Evolutionary conservation across 345 rosid genomes (phyloP), one percentile per base, ranked within the genome.

Genomic region (Brassica cretica): DNA sequence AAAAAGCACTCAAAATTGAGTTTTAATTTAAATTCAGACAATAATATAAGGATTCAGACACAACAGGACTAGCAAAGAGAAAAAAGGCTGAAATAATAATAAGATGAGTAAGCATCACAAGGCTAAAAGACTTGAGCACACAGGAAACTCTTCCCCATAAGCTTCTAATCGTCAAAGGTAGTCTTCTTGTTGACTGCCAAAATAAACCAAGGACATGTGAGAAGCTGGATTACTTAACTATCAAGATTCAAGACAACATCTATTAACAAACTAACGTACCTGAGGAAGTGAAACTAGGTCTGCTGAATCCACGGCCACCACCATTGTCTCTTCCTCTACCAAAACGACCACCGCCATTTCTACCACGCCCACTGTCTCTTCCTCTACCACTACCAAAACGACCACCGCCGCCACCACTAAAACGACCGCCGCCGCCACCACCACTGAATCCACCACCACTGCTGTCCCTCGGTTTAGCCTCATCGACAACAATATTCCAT

Each of bases 391-490:
- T 80, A 53, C 59, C 9, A 53, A 53, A 53, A 16, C 59, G 59
- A 21, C 89, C 83, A 21, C 41, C 41, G 2, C 89, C 70, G 0
- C 74, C 61, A 56, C 61, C 62, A 58, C 84, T 39, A 5, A 83
- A 39, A 0, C 89, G 81, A 24, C 89, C 80, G 9, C 89, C 68
- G 0, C 76, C 29, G 0, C 89, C 83, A 16, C 89, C 79, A 1
- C 71, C 84, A 4, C 71, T 79, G 21, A 70, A 81, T 30, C 89
- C 81, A 24, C 63, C 64, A 21, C 89, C 79, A 73, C 61, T 73
- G 55, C 73, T 90, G 30, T 63, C 83, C 77, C 78, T 86, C 0
- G 89, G 96, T 66, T 63, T 91, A 70, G 97, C 87, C 78, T 93
- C 99, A 1, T 91, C 89, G 41, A 95, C 96, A 0, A 84, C 61